Conservation (phyloP, 2,329 filamentous ascomycete species). For the Exophiala lecanii-corni region DNA sequence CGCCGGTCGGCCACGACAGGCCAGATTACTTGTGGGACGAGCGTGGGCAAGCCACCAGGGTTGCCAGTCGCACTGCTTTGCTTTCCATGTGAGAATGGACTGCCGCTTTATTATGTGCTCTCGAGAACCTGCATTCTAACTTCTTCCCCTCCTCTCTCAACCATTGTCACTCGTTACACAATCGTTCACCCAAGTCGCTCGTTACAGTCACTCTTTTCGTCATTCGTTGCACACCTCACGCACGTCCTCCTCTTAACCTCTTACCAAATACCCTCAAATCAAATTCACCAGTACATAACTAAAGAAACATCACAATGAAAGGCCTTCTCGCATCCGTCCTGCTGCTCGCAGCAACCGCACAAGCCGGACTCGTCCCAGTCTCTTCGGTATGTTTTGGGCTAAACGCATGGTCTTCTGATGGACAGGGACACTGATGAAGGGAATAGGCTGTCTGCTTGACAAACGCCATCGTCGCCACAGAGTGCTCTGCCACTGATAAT, state of each 20-base stretch:
- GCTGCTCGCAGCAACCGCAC: background rate
- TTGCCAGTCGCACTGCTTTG: background rate
- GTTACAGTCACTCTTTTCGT: background rate
- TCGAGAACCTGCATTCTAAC: background rate
- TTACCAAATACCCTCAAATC: background rate
- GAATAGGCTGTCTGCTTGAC: slow-evolving; percentile 13
- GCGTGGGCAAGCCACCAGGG: background rate
- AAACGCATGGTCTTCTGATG: background rate
- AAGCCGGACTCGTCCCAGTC: background rate
- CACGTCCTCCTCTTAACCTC: background rate
- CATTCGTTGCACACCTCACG: background rate
- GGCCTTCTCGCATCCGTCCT: background rate
- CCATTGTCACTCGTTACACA: background rate
- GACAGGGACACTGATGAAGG: background rate
- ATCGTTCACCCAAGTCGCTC: background rate
- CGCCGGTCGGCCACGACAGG: background rate
- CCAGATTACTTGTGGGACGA: background rate
- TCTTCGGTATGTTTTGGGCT: background rate
- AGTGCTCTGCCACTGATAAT: slow-evolving; percentile 8
- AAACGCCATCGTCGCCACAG: slow-evolving; percentile 10
- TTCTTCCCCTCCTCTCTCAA: background rate
- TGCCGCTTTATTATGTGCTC: background rate
- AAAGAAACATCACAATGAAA: background rate
- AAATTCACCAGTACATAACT: background rate
- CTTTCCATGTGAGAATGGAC: background rate